Base-by-base conservation (phyloP, 306 rosid genomes). In the Cicer bijugum region DNA sequence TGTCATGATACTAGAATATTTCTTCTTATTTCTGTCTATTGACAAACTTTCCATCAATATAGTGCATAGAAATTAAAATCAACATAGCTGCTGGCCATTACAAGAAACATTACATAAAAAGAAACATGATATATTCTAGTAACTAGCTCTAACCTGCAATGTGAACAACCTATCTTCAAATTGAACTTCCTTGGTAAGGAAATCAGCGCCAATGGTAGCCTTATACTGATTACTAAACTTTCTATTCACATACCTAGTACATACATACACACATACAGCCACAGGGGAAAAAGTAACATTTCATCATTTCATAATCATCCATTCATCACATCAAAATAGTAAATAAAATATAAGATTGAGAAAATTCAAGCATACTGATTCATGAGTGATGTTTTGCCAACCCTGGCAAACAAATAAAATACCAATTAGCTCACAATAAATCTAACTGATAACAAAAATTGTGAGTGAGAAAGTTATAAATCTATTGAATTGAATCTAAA, bases 201-300 rank as follows among this genome's bases (percentile, higher is more conserved):
- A 94, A 88, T 94, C 98, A n/a, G 98, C 98, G 69, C 98, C 98
- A 35, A 91, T 94, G 43, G 98, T 94, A 9, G 98, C 98, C 78
- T 94, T 94, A 81, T 94, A 94, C 89, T 94, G 98, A 84, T 94
- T 94, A 74, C 98, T 94, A 72, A 94, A 94, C 86, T 94, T 94
- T 12, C 92, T 95, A 80, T 94, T 94, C 87, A 94, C 98, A 74
- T 94, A 94, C 88, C 98, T 94, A 78, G 38, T 12, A 33, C 1
- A 76, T 56, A 50, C 44, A 11, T 23, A 23, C 33, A 23, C 0
- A 23, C 4, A 23, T 28, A 28, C 33, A 28, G 4, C 33, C 33
- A 28, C 33, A 28, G 4, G 43, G 16, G 1, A 69, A 61, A 23
- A 33, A 48, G 38, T 2, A 64, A 40, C 1, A 64, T 9, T 16